Conservation (phyloP, 768 basidiomycete genomes). For the Cyclocybe cylindracea region DNA sequence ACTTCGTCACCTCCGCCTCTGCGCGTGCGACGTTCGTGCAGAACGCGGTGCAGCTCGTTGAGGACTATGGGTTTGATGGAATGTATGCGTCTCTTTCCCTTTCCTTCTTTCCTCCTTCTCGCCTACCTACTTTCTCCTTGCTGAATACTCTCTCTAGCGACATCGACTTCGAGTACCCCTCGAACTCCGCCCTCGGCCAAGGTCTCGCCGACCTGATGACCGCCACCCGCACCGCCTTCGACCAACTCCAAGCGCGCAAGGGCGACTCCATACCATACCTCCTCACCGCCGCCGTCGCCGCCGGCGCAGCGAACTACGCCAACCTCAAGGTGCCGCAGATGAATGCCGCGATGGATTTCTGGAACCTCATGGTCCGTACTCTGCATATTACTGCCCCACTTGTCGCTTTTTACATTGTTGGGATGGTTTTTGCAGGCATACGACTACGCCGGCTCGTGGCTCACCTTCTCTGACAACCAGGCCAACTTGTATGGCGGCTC, state of each 20-base stretch:
- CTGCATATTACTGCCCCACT: neutral
- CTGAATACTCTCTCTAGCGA: slow-evolving; percentile 40
- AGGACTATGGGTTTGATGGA: slow-evolving; percentile 83
- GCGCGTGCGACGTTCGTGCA: slow-evolving; percentile 59
- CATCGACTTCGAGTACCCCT: slow-evolving; percentile 80
- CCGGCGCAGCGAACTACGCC: slow-evolving; percentile 59
- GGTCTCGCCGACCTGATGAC: slow-evolving; percentile 69
- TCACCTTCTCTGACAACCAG: slow-evolving; percentile 52
- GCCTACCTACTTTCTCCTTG: neutral
- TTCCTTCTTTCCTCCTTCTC: neutral
- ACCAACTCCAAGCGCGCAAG: slow-evolving; percentile 55
- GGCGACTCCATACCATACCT: slow-evolving; percentile 63
- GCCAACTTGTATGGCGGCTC: slow-evolving; percentile 71
- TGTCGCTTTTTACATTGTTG: neutral
- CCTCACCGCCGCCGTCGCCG: slow-evolving; percentile 63
- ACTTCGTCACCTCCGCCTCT: slow-evolving; percentile 54
- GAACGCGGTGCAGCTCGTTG: slow-evolving; percentile 61
- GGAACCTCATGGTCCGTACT: slow-evolving; percentile 76
- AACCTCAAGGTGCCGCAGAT: slow-evolving; percentile 62
- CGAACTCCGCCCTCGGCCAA: slow-evolving; percentile 55
- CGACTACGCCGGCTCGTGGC: slow-evolving; percentile 81
- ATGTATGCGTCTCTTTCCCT: slow-evolving; percentile 42
- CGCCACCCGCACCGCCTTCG: slow-evolving; percentile 62
- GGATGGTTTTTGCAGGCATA: slow-evolving; percentile 47
- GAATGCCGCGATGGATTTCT: slow-evolving; percentile 66